Percentiles rank a stretch among this genome's conserved stretches.
Conservation (phyloP, 805 yeast species). For the Myxozyma monticola region DNA sequence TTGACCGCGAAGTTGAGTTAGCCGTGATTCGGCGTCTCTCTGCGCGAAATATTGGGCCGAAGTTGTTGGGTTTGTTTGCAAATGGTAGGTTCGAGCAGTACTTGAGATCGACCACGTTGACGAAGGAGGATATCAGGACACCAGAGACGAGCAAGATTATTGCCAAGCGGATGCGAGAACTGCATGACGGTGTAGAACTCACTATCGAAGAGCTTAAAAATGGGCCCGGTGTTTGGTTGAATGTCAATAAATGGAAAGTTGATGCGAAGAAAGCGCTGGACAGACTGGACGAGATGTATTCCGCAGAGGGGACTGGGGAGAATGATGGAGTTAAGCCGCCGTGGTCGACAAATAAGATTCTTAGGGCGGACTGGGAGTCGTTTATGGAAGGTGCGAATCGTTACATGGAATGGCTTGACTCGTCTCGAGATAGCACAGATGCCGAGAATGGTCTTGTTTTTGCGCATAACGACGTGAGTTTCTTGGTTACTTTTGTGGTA, state of each 20-base stretch:
- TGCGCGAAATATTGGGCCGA: slow-evolving; percentile 80
- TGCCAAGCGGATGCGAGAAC: slow-evolving; percentile 94
- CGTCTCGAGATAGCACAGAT: slow-evolving; percentile 47
- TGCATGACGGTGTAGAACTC: slow-evolving; percentile 77
- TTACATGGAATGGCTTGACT: slow-evolving; percentile 66
- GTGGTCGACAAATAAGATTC: slow-evolving; percentile 28
- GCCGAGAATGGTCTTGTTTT: slow-evolving; percentile 61
- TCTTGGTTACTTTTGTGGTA: not conserved
- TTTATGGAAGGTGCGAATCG: slow-evolving; percentile 51
- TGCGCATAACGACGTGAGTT: slow-evolving; percentile 75
- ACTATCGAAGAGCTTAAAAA: slow-evolving; percentile 53
- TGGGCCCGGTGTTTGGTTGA: slow-evolving; percentile 71
- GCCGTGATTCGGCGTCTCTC: slow-evolving; percentile 71
- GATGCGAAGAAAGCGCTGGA: slow-evolving; percentile 49
- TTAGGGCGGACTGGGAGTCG: slow-evolving; percentile 46
- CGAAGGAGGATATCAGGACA: slow-evolving; percentile 69
- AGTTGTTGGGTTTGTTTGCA: slow-evolving; percentile 79
- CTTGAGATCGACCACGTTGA: slow-evolving; percentile 75
- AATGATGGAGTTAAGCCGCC: slow-evolving; percentile 7
- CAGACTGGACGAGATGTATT: slow-evolving; percentile 43
- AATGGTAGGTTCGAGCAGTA: slow-evolving; percentile 96
- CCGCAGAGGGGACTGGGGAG: slow-evolving; percentile 29
- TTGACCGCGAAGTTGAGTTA: slow-evolving; percentile 82
- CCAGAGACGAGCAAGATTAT: slow-evolving; percentile 77
- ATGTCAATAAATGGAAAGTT: slow-evolving; percentile 69